These are phyloP conservation scores for Mycena galericulata DNA, from an alignment of 768 basidiomycete genomes.

Conservation along the genomic window DNA sequence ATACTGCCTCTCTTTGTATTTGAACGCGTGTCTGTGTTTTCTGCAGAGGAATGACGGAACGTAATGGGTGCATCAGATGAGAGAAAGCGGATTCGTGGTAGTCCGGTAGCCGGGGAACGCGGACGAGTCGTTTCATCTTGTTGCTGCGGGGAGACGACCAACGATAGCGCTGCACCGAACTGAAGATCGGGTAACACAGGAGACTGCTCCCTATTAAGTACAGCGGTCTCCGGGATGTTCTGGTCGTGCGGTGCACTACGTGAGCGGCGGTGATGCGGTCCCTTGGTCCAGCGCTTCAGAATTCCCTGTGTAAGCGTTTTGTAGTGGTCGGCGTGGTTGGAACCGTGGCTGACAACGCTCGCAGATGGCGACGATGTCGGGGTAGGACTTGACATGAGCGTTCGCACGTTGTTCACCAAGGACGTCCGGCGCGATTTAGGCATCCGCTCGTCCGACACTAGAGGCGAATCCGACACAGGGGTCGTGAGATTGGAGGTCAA, in stretches of 20 bases:
- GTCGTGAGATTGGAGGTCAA: constrained; percentile 37
- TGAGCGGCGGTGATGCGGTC: constrained; percentile 32
- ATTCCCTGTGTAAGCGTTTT: constrained; percentile 31
- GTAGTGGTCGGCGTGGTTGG: constrained; percentile 12
- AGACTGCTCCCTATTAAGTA: constrained; percentile 4
- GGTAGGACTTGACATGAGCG: not conserved
- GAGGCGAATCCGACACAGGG: constrained; percentile 32
- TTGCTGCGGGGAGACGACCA: constrained; percentile 5
- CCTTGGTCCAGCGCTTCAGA: constrained; percentile 32
- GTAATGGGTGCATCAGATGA: constrained; percentile 22
- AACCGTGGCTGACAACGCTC: constrained; percentile 13
- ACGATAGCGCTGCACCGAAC: constrained; percentile 24
- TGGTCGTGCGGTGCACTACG: constrained; percentile 34
- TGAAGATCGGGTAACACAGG: constrained; percentile 24
- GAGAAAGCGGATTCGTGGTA: not conserved
- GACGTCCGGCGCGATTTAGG: constrained; percentile 31
- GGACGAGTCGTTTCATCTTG: not conserved
- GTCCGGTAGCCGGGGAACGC: not conserved
- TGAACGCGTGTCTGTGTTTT: constrained; percentile 17
- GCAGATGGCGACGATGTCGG: constrained; percentile 14
- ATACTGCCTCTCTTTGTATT: constrained; percentile 17
- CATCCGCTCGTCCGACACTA: constrained; percentile 31
- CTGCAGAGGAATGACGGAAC: constrained; percentile 28
- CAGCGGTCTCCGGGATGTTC: constrained; percentile 18
- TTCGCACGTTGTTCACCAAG: not conserved